Evolutionary conservation across 495 filamentous ascomycete species (phyloP), one percentile per base, ranked within the genome.

Genomic region (Podospora conica): DNA sequence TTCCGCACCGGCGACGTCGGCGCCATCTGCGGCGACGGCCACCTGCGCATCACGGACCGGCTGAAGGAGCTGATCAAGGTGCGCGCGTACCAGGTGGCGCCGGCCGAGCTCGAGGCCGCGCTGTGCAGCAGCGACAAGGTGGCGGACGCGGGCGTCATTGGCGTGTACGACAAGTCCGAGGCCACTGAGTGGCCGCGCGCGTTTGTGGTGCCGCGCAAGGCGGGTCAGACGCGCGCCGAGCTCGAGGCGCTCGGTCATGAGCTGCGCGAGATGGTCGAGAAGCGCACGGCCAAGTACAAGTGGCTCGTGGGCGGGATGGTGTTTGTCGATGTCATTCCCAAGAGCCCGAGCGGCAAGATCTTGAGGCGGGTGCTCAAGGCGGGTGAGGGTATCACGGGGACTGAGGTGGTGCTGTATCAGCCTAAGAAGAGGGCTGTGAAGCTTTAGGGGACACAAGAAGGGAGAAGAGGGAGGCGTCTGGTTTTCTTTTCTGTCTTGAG

Each of bases 31-130:
- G 70, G 66, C 40, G 77, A 85, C 29, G 88, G 88, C 21, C 84
- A 90, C 67, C 76, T 93, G 58, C 79, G 83, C 23, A 92, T 95
- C 58, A 87, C 86, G 1, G 91, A 92, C 58, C 82, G 91, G 0
- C 87, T 93, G 63, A 91, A 91, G 79, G 88, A 91, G 76, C 82
- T 91, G 79, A 90, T 91, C 73, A 91, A 91, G 72, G 88, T 91
- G 22, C 89, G 90, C 66, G 89, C 87, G 4, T 86, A 88, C 65
- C 85, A 82, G 22, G 88, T 92, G 29, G 88, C 87, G 56, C 89
- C 88, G 0, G 88, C 87, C 0, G 89, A 90, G 74, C 75, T 91
- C 2, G 88, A 91, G 70, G 87, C 88, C 64, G 80, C 59, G 83
- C 85, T 20, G 84, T 91, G 74, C 61, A 74, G 74, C 18, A 76